Evolutionary conservation across 495 filamentous ascomycete species (phyloP).

Genomic region (Articulospora tetracladia): DNA sequence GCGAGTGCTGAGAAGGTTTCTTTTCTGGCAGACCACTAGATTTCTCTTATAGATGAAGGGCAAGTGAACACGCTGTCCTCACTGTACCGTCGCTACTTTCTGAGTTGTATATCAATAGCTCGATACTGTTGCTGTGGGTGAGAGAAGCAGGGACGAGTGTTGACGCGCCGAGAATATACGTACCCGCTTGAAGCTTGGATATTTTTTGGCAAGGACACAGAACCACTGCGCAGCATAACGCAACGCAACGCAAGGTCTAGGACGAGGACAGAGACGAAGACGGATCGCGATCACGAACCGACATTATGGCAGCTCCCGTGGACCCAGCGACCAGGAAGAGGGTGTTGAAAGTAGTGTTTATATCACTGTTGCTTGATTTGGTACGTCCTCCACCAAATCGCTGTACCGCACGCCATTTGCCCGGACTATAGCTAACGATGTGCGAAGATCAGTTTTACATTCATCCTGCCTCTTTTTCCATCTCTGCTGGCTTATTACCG

Average conservation of each 20-base stretch:
- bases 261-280: too few relatives aligned
- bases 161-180: too few relatives aligned
- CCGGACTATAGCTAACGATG: not conserved
- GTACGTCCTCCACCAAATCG: slow-evolving; percentile 28
- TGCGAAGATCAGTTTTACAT: slow-evolving; percentile 80
- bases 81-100: slow-evolving; percentile 9
- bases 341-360: slow-evolving; percentile 71
- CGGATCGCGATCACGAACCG: not conserved
- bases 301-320: slow-evolving; percentile 29
- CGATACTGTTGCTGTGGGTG: too few relatives aligned
- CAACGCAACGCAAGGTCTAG: too few relatives aligned
- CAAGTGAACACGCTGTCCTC: slow-evolving; percentile 19
- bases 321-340: slow-evolving; percentile 61
- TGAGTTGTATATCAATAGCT: not conserved
- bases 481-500: slow-evolving; percentile 94
- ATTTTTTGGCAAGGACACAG: not conserved
- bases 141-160: too few relatives aligned
- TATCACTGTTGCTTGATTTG: slow-evolving; percentile 51
- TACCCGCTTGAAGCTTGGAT: not conserved
- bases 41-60: not conserved
- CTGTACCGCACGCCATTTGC: not conserved
- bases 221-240: not conserved
- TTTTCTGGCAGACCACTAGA: too few relatives aligned
- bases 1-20: not conserved
- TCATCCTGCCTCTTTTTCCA: slow-evolving; percentile 95